Conservation (phyloP, 495 filamentous ascomycete species). For the Lasiosphaeria hispida region DNA sequence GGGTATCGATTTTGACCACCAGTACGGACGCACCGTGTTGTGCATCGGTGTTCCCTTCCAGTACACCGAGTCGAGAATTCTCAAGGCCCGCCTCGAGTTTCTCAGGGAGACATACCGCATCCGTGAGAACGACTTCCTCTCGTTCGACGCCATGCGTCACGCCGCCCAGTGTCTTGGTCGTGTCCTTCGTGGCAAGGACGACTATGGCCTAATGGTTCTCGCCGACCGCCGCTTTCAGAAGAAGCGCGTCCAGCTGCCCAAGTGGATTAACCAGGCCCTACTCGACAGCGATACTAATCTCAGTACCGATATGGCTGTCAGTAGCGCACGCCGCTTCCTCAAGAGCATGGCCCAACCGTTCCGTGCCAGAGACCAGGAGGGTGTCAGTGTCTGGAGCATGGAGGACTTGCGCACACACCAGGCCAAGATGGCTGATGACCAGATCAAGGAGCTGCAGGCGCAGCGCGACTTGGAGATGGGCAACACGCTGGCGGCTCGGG, state of each 20-base stretch:
- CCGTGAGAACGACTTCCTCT: slow-evolving; percentile 94
- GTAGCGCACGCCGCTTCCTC: slow-evolving; percentile 83
- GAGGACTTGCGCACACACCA: slow-evolving; percentile 75
- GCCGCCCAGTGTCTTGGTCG: slow-evolving; percentile 96
- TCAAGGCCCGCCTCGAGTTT: slow-evolving; percentile 95
- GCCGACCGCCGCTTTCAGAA: slow-evolving; percentile 89
- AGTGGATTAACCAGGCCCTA: slow-evolving; percentile 94
- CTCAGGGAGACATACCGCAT: slow-evolving; percentile 96
- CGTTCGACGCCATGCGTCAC: slow-evolving; percentile 98
- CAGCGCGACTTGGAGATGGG: slow-evolving; percentile 20
- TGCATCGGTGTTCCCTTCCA: slow-evolving; percentile 98
- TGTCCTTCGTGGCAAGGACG: slow-evolving; percentile 93
- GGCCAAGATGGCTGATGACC: slow-evolving; percentile 68
- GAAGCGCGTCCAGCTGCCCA: slow-evolving; percentile 86
- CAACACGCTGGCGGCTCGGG: slow-evolving; percentile 13
- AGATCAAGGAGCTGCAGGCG: slow-evolving; percentile 41
- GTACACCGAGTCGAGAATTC: slow-evolving; percentile 95
- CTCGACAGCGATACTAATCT: slow-evolving; percentile 80
- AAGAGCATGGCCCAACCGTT: slow-evolving; percentile 89
- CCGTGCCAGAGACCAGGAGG: slow-evolving; percentile 76
- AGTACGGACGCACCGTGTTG: slow-evolving; percentile 94
- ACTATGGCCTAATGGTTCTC: slow-evolving; percentile 98
- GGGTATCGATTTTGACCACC: slow-evolving; percentile 98
- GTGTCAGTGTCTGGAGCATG: slow-evolving; percentile 86
- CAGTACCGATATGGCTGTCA: slow-evolving; percentile 93